phyloP scores from a whole-genome alignment of 108 stramenopile genomes.

The Parietichytrium sp. region DNA sequence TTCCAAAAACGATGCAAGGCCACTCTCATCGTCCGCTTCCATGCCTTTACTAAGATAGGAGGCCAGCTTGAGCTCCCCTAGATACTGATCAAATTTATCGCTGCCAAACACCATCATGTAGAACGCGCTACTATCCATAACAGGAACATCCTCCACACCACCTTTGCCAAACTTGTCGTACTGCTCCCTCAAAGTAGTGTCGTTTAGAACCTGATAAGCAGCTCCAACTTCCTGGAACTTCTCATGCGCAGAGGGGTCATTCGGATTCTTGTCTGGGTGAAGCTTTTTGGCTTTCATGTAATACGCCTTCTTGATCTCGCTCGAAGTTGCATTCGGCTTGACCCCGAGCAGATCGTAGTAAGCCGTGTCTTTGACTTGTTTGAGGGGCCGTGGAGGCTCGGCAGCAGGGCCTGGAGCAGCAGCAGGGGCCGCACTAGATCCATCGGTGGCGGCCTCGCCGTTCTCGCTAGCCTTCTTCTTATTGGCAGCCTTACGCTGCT shows the following conservation, averaged over 20 bases:
- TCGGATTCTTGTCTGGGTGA: slow-evolving; percentile 77
- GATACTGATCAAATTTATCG: slow-evolving; percentile 44
- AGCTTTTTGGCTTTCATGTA: slow-evolving; percentile 80
- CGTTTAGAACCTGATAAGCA: slow-evolving; percentile 51
- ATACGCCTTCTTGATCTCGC: slow-evolving; percentile 85
- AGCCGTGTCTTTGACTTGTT: slow-evolving; percentile 1
- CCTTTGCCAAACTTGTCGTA: slow-evolving; percentile 50
- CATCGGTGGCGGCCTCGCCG: neutral
- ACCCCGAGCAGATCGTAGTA: slow-evolving; percentile 79
- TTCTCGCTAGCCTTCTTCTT: neutral
- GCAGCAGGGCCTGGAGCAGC: neutral
- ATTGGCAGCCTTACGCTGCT: neutral
- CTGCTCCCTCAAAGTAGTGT: slow-evolving; percentile 21
- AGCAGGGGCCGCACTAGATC: neutral
- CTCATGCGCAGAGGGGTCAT: slow-evolving; percentile 44
- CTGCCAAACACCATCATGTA: slow-evolving; percentile 53
- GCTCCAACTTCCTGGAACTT: slow-evolving; percentile 49
- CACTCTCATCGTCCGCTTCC: slow-evolving; percentile 1
- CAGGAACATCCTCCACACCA: slow-evolving; percentile 32
- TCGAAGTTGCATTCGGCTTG: slow-evolving; percentile 65
- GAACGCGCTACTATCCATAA: slow-evolving; percentile 42
- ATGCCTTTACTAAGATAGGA: neutral
- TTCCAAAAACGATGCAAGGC: neutral
- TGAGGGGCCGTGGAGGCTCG: neutral
- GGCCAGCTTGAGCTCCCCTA: slow-evolving; percentile 48